These are phyloP conservation scores for Geotrichum fermentans DNA, from an alignment of 1,139 yeast species.

Conservation along the genomic window DNA sequence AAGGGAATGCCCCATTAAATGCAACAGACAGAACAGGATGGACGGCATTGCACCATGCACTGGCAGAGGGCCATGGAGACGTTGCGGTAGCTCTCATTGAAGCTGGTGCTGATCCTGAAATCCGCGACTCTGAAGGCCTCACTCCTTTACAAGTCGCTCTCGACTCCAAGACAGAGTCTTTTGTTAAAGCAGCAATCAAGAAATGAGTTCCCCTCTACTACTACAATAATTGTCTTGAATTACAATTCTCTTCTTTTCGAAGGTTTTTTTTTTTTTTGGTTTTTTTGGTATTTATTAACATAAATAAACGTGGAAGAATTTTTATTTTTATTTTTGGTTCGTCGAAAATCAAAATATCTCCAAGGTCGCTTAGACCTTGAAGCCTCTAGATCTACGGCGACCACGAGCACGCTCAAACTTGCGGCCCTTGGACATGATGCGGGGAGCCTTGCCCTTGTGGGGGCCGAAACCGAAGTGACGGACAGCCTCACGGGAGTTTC, in stretches of 20 bases:
- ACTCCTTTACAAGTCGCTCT: constrained; percentile 59
- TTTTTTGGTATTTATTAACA: constrained; percentile 5
- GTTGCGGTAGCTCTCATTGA: constrained; percentile 58
- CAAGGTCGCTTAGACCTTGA: constrained; percentile 78
- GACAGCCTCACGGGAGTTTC: constrained; percentile 98
- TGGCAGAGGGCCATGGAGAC: constrained; percentile 88
- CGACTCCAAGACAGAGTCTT: constrained; percentile 43
- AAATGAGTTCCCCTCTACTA: not conserved
- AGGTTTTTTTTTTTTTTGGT: not conserved
- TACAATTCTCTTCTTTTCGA: too few species aligned
- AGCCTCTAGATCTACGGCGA: constrained; percentile 98
- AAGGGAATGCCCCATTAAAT: constrained; percentile 60
- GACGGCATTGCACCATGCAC: constrained; percentile 86
- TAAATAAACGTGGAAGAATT: constrained; percentile 8
- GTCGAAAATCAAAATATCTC: not conserved
- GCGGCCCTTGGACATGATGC: constrained; percentile 95
- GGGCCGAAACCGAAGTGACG: constrained; percentile 99
- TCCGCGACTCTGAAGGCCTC: constrained; percentile 49
- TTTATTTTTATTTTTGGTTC: not conserved
- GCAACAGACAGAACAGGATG: constrained; percentile 68
- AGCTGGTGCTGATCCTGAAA: constrained; percentile 60
- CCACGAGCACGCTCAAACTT: constrained; percentile 99
- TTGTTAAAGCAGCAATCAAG: not conserved
- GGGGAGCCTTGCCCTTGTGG: constrained; percentile 99
- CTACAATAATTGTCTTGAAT: not conserved